A percentile compares a stretch with the other conserved stretches of the same genome.
Evolutionary conservation across 2,329 filamentous ascomycete genomes (phyloP).

Genomic region (Fusarium agapanthi): DNA sequence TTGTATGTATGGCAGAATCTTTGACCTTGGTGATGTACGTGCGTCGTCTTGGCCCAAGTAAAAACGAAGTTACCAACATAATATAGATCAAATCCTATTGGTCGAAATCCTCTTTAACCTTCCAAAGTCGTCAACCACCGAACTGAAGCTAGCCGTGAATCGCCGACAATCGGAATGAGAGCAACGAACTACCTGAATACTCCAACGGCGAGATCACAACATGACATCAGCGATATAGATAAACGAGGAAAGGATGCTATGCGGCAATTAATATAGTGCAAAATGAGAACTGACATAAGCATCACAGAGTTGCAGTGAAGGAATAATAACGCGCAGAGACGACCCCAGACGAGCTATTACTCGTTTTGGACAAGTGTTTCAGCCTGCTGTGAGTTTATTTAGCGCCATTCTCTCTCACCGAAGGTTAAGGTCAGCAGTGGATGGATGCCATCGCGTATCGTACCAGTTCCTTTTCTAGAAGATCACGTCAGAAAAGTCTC

Average conservation of each 20-base stretch:
- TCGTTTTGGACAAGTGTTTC: constrained; percentile 25
- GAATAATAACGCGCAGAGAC: constrained; percentile 1
- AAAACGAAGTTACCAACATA: background rate
- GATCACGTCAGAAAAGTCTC: background rate
- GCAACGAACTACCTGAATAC: background rate
- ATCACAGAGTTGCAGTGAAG: background rate
- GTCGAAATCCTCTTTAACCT: background rate
- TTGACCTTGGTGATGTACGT: background rate
- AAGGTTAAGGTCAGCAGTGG: background rate
- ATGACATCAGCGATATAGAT: background rate
- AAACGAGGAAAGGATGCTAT: background rate
- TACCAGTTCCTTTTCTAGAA: background rate
- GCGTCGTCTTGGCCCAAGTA: background rate
- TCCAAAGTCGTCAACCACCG: constrained; percentile 1
- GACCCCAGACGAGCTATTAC: constrained; percentile 37
- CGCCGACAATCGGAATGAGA: constrained; percentile 26
- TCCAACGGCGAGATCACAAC: background rate
- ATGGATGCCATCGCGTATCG: background rate
- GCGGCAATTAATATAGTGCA: background rate
- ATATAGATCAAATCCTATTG: background rate
- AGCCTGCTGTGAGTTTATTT: constrained; percentile 6
- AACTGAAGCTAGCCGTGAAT: constrained; percentile 17
- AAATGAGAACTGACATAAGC: background rate
- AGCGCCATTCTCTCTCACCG: constrained; percentile 9
- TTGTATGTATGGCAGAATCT: background rate